Evolutionary conservation across 176 grass and related monocot species (phyloP), one percentile per base, ranked within the genome.

Genomic region (Calamus simplicifolius): DNA sequence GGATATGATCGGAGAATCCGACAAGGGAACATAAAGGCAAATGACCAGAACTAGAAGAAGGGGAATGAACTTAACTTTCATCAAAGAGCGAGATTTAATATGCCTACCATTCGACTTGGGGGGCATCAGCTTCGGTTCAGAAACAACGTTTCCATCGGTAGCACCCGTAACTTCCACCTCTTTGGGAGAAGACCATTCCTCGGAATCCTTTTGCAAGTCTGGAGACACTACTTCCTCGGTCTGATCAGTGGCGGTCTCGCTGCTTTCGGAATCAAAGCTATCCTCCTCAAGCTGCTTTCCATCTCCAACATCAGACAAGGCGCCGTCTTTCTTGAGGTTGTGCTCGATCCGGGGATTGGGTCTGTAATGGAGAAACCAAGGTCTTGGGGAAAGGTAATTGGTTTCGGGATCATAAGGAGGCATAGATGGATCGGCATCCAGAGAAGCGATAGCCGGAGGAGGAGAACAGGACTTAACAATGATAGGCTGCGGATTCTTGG

Each of bases 381-480:
- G 93, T 65, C 93, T 73, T 29, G 93, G 93, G 38, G 93, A 88
- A 16, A 90, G 81, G 51, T 82, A 97, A 63, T 97, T 97, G 5
- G 81, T 90, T 74, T 80, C 80, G 69, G 93, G 93, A 28, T 97
- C 81, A 56, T 97, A 97, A 28, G 88, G 75, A 12, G 65, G 83
- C 51, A 76, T 30, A 38, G 21, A 23, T 23, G 21, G 21, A 23
- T 23, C 21, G 21, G 21, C 21, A 23, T 23, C 21, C 21, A 23
- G 21, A 23, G 21, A 1, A 23, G 21, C 21, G 21, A 57, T 57
- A 3, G 19, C 3, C 5, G 58, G 26, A 2, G 25, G 25, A 38
- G 30, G 19, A 57, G 18, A 57, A 31, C 25, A 56, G n/a, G 68
- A 50, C 10, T 16, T n/a, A 43, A 26, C 49, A 19, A 29, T 50